Base-by-base conservation (phyloP, 176 grass and related monocot genomes). In the Eleusine indica region DNA sequence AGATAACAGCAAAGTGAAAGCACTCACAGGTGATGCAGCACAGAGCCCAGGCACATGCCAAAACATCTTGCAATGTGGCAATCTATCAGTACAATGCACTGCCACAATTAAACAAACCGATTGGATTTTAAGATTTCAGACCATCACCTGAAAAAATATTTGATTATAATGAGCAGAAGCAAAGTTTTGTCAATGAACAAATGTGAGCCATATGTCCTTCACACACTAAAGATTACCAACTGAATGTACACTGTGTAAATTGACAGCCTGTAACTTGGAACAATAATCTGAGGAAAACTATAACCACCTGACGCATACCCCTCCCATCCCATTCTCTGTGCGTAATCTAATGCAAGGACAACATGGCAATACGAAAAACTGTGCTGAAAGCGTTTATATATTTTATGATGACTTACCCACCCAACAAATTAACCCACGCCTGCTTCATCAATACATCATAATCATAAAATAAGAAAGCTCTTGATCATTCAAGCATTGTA, bases 31-130 rank as follows among this genome's bases (percentile, higher is more conserved):
- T 17, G 96, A 99, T 19, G 91, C 82, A 14, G 91, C 82, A 13
- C 91, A 92, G 28, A 96, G 74, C 64, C 92, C 93, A 53, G 93
- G 92, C 83, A 99, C 92, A 19, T 94, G 96, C 96, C 96, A 99
- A 87, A 99, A 99, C 96, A 99, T 99, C 74, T 92, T 94, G 91
- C 4, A 54, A 40, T 70, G 71, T 35, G 52, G 41, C 2, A 74
- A 78, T 78, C 73, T 49, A 10, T 73, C 74, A 58, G 21, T 68
- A 78, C 38, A 62, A 17, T 74, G 32, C 79, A 67, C 70, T n/a
- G 15, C 73, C 25, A 80, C 38, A 35, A 35, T 69, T 28, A 41
- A 35, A 56, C 43, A 83, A 82, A 61, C 46, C 3, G 67, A 70
- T 58, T 43, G 15, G 70, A 86, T 52, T 88, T 88, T 42, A 47